Evolutionary conservation across 2,329 filamentous ascomycete genomes (phyloP).

Genomic region (Arachnopeziza araneosa): DNA sequence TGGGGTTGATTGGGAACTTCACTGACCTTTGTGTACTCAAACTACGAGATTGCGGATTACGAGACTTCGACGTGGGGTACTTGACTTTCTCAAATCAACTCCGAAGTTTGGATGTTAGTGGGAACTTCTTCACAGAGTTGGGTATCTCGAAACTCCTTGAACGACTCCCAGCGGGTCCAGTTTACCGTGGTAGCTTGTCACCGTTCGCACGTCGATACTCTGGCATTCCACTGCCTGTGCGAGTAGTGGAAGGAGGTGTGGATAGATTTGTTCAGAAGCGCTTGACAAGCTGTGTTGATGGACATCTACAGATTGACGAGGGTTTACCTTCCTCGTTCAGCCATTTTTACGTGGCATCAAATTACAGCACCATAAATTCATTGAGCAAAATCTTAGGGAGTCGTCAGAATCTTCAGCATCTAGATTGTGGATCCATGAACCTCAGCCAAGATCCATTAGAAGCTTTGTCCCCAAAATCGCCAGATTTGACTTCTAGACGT

Average conservation of each 20-base stretch:
- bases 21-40: constrained; percentile 16
- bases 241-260: constrained; percentile 7
- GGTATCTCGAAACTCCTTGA: constrained; percentile 13
- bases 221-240: constrained; percentile 5
- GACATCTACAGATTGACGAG: constrained; percentile 12
- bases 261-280: constrained; percentile 10
- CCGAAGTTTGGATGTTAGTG: constrained; percentile 18
- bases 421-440: constrained; percentile 17
- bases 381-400: constrained; percentile 5
- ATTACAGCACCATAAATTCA: constrained; percentile 12
- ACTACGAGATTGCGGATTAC: constrained; percentile 14
- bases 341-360: constrained; percentile 15
- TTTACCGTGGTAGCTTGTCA: neutral
- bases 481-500: constrained; percentile 1
- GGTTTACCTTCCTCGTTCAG: constrained; percentile 15
- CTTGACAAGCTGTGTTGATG: constrained; percentile 12
- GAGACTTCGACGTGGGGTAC: constrained; percentile 16
- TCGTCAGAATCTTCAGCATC: constrained; percentile 13
- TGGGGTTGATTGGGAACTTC: constrained; percentile 14
- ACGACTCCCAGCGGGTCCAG: constrained; percentile 7
- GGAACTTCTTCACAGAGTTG: constrained; percentile 17
- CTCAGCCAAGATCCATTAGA: constrained; percentile 10
- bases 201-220: constrained; percentile 6
- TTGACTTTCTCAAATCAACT: constrained; percentile 10
- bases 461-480: constrained; percentile 9